Percentiles rank a stretch among this genome's conserved stretches.
phyloP scores from a whole-genome alignment of 768 basidiomycete genomes.

The Hericium erinaceus region DNA sequence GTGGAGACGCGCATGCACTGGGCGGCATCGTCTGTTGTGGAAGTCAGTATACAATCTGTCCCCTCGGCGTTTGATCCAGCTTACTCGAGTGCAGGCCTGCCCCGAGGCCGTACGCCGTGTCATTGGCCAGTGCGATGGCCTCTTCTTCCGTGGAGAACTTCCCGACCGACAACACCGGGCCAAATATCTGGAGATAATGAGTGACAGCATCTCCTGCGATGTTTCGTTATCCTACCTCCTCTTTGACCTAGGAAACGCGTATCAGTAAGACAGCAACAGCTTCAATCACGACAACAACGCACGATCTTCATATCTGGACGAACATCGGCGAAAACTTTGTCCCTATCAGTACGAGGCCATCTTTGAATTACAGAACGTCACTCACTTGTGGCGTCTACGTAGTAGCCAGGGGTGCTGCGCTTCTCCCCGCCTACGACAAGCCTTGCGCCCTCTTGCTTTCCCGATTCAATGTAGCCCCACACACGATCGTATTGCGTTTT shows the following conservation, averaged over 20 bases:
- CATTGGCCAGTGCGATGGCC: conserved; percentile 76
- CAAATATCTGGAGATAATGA: conserved; percentile 63
- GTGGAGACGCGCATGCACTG: conserved; percentile 87
- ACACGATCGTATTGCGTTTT: conserved; percentile 81
- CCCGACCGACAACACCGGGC: conserved; percentile 81
- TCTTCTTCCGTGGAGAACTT: conserved; percentile 84
- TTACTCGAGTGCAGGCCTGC: conserved; percentile 84
- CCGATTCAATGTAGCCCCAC: conserved; percentile 81
- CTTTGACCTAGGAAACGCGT: conserved; percentile 38
- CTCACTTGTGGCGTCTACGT: conserved; percentile 83
- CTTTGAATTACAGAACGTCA: not conserved
- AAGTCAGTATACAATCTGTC: conserved; percentile 8
- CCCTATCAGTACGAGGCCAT: not conserved
- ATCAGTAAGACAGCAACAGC: not conserved
- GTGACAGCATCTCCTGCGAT: not conserved
- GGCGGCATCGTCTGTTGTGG: conserved; percentile 55
- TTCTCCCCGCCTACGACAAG: conserved; percentile 73
- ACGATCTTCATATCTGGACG: conserved; percentile 81
- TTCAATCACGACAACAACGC: conserved; percentile 18
- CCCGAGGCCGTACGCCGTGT: conserved; percentile 84
- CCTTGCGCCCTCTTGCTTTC: conserved; percentile 77
- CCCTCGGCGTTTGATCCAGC: conserved; percentile 11
- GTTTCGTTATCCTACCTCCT: conserved; percentile 40
- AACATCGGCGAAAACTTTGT: conserved; percentile 73
- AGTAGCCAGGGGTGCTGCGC: conserved; percentile 72